Evolutionary conservation across 192 early-diverging fungal genomes (phyloP).

Genomic region (Coemansia javaensis): DNA sequence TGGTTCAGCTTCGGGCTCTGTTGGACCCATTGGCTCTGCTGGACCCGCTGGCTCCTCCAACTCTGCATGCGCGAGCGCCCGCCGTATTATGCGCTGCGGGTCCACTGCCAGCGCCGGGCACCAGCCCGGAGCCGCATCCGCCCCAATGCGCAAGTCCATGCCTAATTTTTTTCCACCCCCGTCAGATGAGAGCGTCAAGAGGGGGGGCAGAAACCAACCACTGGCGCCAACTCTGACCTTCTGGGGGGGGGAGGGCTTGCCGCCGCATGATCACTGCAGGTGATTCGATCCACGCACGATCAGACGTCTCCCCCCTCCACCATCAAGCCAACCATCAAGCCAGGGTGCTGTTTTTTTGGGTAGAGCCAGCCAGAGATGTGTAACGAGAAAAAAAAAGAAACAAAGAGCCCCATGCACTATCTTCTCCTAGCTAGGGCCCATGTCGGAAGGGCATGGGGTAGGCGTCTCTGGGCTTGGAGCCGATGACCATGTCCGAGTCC

Average conservation of each 20-base stretch:
- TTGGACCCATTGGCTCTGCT: conserved; percentile 1
- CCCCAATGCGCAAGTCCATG: not conserved
- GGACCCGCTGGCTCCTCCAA: no score
- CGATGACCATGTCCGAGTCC: conserved; percentile 30
- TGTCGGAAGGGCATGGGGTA: conserved; percentile 28
- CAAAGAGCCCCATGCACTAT: not conserved
- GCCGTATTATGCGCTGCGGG: conserved; percentile 2
- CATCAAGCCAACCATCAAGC: no score
- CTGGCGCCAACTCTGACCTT: no score
- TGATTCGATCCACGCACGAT: no score
- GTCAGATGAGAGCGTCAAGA: no score
- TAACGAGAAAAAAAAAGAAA: conserved; percentile 1
- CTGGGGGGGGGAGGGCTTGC: no score
- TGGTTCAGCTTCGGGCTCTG: not conserved
- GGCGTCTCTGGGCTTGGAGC: conserved; percentile 47
- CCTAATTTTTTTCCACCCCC: not conserved
- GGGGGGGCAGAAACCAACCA: no score
- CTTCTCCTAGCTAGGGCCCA: conserved; percentile 8
- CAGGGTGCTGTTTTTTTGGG: no score
- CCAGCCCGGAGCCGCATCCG: not conserved
- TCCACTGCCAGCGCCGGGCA: not conserved
- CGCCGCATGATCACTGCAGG: no score
- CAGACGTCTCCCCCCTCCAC: no score
- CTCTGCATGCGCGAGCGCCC: not conserved
- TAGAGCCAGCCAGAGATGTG: not conserved